Percentiles rank a stretch among this genome's conserved stretches.
Evolutionary conservation across 768 basidiomycete species (phyloP).

Genomic region (Boletus rubropictus): DNA sequence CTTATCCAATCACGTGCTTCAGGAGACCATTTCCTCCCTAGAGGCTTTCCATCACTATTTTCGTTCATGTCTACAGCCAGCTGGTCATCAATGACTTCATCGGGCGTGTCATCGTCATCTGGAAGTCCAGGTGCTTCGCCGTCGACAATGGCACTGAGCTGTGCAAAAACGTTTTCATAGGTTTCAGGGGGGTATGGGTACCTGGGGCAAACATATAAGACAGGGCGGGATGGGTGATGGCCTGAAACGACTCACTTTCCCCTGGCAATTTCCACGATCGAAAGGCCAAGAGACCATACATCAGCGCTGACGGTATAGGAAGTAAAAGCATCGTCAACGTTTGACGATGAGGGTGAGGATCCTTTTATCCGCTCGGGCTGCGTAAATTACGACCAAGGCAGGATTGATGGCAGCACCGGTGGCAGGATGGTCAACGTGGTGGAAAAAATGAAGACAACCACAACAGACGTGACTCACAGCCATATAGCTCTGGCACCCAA

Average conservation of each 20-base stretch:
- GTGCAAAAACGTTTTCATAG: conserved; percentile 95
- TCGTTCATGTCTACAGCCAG: conserved; percentile 8
- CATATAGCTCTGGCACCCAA: conserved; percentile 99
- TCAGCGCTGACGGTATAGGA: conserved; percentile 95
- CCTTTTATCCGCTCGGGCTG: conserved; percentile 96
- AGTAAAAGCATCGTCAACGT: conserved; percentile 29
- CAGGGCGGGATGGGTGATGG: neutral
- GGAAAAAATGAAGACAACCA: neutral
- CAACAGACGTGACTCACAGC: conserved; percentile 53
- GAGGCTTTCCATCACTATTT: conserved; percentile 11
- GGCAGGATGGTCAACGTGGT: conserved; percentile 2
- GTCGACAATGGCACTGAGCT: conserved; percentile 93
- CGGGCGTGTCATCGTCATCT: conserved; percentile 35
- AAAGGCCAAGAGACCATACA: conserved; percentile 94
- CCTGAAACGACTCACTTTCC: conserved; percentile 39
- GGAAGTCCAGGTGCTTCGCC: conserved; percentile 89
- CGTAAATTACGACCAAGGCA: conserved; percentile 4
- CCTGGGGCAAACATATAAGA: conserved; percentile 14
- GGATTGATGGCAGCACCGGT: neutral
- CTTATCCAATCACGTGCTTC: conserved; percentile 79
- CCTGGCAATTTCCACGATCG: conserved; percentile 87
- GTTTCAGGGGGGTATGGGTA: conserved; percentile 99
- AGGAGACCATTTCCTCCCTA: conserved; percentile 25
- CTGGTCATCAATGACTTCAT: conserved; percentile 11
- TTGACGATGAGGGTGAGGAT: conserved; percentile 50